phyloP scores from a whole-genome alignment of 805 yeast species.

The Metschnikowia borealis region DNA sequence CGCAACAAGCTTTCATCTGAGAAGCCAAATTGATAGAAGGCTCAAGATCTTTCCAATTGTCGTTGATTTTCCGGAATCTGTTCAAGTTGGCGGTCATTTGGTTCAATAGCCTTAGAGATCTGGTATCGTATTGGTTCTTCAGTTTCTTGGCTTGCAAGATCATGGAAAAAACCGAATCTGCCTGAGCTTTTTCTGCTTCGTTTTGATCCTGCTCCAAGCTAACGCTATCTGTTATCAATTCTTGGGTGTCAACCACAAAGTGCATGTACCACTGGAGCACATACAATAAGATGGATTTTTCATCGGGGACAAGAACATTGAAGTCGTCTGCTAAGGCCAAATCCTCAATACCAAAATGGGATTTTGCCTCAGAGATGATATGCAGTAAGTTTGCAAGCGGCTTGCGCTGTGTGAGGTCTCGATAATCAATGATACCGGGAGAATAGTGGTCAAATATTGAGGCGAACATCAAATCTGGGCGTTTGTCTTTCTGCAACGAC shows the following conservation, averaged over 20 bases:
- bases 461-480: slow-evolving; percentile 46
- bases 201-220: background rate
- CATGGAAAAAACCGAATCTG: slow-evolving; percentile 6
- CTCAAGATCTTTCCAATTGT: background rate
- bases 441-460: slow-evolving; percentile 29
- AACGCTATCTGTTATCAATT: background rate
- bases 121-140: slow-evolving; percentile 31
- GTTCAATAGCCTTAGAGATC: slow-evolving; percentile 27
- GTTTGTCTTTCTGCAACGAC: slow-evolving; percentile 42
- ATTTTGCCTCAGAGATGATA: slow-evolving; percentile 42
- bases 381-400: slow-evolving; percentile 13
- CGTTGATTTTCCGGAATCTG: background rate
- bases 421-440: slow-evolving; percentile 18
- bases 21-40: background rate
- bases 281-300: slow-evolving; percentile 55
- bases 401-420: slow-evolving; percentile 22
- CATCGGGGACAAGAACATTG: slow-evolving; percentile 49
- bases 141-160: slow-evolving; percentile 15
- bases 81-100: slow-evolving; percentile 16
- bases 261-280: slow-evolving; percentile 55
- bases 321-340: slow-evolving; percentile 56
- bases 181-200: background rate
- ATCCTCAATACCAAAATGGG: slow-evolving; percentile 45
- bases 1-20: background rate
- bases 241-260: slow-evolving; percentile 20